phyloP scores from a whole-genome alignment of 1,139 yeast genomes.

The Hanseniaspora sp. region DNA sequence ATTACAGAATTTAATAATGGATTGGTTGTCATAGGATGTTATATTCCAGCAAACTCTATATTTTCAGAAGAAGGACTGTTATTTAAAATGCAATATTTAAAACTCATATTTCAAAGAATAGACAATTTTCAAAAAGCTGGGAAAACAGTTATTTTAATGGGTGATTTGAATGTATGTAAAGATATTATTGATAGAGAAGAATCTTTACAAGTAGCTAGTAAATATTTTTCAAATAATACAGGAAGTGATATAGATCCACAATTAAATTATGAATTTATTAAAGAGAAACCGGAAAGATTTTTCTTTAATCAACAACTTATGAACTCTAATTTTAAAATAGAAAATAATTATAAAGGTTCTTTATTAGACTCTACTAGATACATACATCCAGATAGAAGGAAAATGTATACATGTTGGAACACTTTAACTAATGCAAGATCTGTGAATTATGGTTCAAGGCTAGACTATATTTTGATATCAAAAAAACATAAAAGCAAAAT shows the following conservation, averaged over 20 bases:
- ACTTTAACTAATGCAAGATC: slow-evolving; percentile 68
- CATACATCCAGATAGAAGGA: slow-evolving; percentile 44
- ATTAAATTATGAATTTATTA: slow-evolving; percentile 8
- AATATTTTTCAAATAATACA: slow-evolving; percentile 20
- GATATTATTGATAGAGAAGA: slow-evolving; percentile 81
- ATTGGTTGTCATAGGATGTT: slow-evolving; percentile 59
- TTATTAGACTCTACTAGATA: slow-evolving; percentile 58
- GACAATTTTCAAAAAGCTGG: slow-evolving; percentile 42
- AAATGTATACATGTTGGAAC: slow-evolving; percentile 89
- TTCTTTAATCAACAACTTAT: slow-evolving; percentile 17
- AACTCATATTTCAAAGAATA: slow-evolving; percentile 49
- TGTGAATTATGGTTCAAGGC: slow-evolving; percentile 75
- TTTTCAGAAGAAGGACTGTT: slow-evolving; percentile 58
- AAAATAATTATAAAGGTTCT: slow-evolving; percentile 27
- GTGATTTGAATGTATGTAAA: slow-evolving; percentile 74
- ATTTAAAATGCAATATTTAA: slow-evolving; percentile 49
- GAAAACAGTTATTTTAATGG: slow-evolving; percentile 64
- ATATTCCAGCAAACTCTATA: slow-evolving; percentile 86
- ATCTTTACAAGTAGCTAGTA: slow-evolving; percentile 34
- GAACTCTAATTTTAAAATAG: slow-evolving; percentile 10
- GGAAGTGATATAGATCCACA: slow-evolving; percentile 21
- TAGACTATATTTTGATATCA: slow-evolving; percentile 60
- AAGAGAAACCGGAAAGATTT: slow-evolving; percentile 24
- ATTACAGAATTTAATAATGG: slow-evolving; percentile 58
- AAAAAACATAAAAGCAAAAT: slow-evolving; percentile 26